phyloP scores from a whole-genome alignment of 768 basidiomycete species.

The Cystoderma amianthinum region DNA sequence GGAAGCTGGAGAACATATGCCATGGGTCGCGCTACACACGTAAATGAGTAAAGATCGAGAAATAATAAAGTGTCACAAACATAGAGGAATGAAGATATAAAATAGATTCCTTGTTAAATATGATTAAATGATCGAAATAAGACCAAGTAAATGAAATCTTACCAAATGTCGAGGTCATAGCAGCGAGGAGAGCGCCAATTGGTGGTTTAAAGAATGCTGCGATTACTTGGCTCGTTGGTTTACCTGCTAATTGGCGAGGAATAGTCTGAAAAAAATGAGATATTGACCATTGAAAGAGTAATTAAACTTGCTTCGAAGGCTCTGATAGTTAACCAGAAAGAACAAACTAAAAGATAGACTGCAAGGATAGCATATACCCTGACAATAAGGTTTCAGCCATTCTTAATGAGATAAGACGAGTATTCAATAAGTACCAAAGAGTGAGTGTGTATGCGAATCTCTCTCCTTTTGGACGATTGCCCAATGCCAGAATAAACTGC shows the following conservation, averaged over 20 bases:
- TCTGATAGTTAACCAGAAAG: conserved; percentile 74
- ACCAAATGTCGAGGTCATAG: conserved; percentile 87
- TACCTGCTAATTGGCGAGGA: conserved; percentile 40
- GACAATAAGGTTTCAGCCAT: not conserved
- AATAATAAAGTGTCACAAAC: conserved; percentile 35
- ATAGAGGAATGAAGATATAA: conserved; percentile 79
- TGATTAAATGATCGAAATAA: conserved; percentile 6
- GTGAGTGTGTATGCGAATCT: conserved; percentile 64
- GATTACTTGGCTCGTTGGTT: conserved; percentile 44
- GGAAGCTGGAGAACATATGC: conserved; percentile 95
- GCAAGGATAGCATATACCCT: conserved; percentile 84
- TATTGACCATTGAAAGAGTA: not conserved
- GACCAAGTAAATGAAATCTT: conserved; percentile 8
- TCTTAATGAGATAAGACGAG: too few relatives aligned
- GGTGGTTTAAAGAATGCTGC: conserved; percentile 64
- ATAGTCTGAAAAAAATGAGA: conserved; percentile 34
- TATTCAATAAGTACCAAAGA: conserved; percentile 58
- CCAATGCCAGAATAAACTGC: conserved; percentile 58
- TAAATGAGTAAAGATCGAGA: not conserved
- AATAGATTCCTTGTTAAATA: conserved; percentile 56
- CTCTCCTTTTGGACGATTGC: conserved; percentile 88
- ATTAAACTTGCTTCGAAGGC: conserved; percentile 59
- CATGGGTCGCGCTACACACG: conserved; percentile 78
- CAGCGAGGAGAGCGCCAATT: conserved; percentile 77
- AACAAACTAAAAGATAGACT: conserved; percentile 81